A percentile compares a stretch with the other conserved stretches of the same genome.
These are phyloP conservation scores for Pinguiococcus pyrenoidosus DNA, from an alignment of 108 stramenopile species.

Conservation along the genomic window DNA sequence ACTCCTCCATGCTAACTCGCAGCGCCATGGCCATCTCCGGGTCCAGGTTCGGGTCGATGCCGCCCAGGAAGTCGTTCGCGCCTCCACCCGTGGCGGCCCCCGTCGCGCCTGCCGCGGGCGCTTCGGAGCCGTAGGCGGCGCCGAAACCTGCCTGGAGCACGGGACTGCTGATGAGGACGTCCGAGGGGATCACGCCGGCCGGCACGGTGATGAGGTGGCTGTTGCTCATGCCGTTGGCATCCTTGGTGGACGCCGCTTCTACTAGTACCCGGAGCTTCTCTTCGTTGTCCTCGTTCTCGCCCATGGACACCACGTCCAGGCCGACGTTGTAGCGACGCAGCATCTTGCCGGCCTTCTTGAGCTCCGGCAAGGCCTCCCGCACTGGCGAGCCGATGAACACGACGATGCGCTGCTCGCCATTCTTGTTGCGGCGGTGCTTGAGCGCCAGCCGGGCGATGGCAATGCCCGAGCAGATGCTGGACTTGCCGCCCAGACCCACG, in stretches of 20 bases:
- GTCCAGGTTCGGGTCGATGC: constrained; percentile 92
- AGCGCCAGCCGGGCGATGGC: constrained; percentile 84
- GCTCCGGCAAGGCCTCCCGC: constrained; percentile 14
- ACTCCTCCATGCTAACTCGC: constrained; percentile 92
- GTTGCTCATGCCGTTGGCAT: constrained; percentile 66
- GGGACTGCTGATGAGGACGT: constrained; percentile 71
- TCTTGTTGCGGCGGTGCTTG: constrained; percentile 94
- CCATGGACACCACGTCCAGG: constrained; percentile 85
- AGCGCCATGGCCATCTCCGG: constrained; percentile 97
- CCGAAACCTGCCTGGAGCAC: constrained; percentile 62
- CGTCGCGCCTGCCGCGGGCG: background rate
- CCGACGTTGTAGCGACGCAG: constrained; percentile 89
- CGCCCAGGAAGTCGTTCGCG: constrained; percentile 39
- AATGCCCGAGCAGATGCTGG: constrained; percentile 62
- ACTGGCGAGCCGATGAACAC: constrained; percentile 75
- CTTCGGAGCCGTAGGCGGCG: constrained; percentile 11
- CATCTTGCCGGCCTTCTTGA: constrained; percentile 59
- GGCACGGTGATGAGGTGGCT: constrained; percentile 91
- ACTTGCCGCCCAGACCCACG: constrained; percentile 36
- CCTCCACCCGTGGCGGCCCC: constrained; percentile 36
- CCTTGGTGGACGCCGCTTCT: constrained; percentile 75
- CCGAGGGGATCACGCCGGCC: constrained; percentile 73
- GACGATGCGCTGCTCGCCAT: constrained; percentile 84
- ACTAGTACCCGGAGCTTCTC: constrained; percentile 49
- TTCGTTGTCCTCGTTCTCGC: constrained; percentile 73